Evolutionary conservation across 257 asterid genomes (phyloP), one percentile per base, ranked within the genome.

Genomic region (Thymus quinquecostatus): DNA sequence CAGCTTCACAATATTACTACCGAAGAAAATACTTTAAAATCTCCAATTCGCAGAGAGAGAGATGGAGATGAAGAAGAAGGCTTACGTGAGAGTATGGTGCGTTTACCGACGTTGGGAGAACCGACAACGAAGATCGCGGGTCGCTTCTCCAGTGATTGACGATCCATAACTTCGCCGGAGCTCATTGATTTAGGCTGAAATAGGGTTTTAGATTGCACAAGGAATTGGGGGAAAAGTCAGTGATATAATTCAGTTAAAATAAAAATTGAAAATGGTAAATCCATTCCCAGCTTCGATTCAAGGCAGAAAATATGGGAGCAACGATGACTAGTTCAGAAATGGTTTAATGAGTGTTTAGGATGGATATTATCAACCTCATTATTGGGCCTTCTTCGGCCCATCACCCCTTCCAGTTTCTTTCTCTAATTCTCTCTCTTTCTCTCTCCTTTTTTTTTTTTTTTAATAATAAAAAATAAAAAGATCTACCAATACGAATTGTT

Each of bases 31-130:
- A 36, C 50, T 10, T 6, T 10, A 40, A 40, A 60, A n/a, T 27
- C n/a, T 41, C 34, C 1, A 40, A 75, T 32, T 44, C 55, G 58
- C 28, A 49, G 28, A 34, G 7, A 48, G 70, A 10, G 41, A 38
- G 69, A 53, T 28, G 43, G 60, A 68, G 61, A 63, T 49, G 47
- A 1, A 28, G 76, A 49, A 57, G 7, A 38, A 41, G 60, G 33
- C 86, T 84, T 89, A 94, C 97, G 82, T 62, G 99, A 83, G 69
- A 94, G 78, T 61, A 94, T 86, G 64, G 97, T 83, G 41, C 97
- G 88, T 86, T 94, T 94, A 9, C 99, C 99, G 34, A 94, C 97
- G 58, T 81, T 84, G 14, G 92, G 90, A 69, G 99, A 76, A 73
- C 97, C 97, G 70, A 94, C 76, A 7, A 91, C 60, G 53, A 91